Base-by-base conservation (phyloP, 2,329 filamentous ascomycete species). In the Furcasterigmium sp. region DNA sequence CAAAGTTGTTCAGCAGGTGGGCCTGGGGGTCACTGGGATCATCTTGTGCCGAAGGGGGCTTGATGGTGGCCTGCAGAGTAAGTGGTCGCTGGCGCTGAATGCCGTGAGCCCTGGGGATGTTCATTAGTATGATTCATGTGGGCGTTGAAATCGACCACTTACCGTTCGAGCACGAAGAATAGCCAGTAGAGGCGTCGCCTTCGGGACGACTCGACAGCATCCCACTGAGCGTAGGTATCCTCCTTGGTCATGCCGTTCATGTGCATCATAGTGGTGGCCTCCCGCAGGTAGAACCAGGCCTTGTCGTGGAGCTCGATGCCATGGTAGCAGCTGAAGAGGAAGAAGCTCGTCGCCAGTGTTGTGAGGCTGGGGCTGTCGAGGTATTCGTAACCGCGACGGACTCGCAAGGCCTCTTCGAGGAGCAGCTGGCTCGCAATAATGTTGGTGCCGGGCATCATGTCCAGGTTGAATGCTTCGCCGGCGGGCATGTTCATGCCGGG, bases 201-300 rank as follows among this genome's bases (percentile, higher is more conserved):
- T 48, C 82, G 75, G 18, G 81, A 75, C 2, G 77, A 73, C 45
- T 88, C 84, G 15, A 77, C 61, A 5, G 66, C 63, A 49, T 80
- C 77, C 51, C 76, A 76, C 42, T 77, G 72, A 35, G 72, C 52
- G 56, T 87, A 89, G 8, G 73, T 68, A 18, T 80, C 75, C 53
- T 84, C 81, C 58, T 78, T 78, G 54, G 75, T 70, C 76, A 84
- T 76, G 42, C 72, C 72, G 21, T 70, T 61, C 53, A 84, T 75
- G 53, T 80, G 73, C 21, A 76, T 72, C 61, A 91, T 70, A 6
- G 86, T 90, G 2, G 81, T 84, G 6, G 85, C 84, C 62, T 93
- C 87, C 20, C 86, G 80, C 9, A 91, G 68, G 58, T 88, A 81
- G 56, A 82, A 90, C 86, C 87, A 91, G 2, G 85, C 86, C 59